Evolutionary conservation across 257 asterid species (phyloP), one percentile per base, ranked within the genome.

Genomic region (Nicotiana undulata): DNA sequence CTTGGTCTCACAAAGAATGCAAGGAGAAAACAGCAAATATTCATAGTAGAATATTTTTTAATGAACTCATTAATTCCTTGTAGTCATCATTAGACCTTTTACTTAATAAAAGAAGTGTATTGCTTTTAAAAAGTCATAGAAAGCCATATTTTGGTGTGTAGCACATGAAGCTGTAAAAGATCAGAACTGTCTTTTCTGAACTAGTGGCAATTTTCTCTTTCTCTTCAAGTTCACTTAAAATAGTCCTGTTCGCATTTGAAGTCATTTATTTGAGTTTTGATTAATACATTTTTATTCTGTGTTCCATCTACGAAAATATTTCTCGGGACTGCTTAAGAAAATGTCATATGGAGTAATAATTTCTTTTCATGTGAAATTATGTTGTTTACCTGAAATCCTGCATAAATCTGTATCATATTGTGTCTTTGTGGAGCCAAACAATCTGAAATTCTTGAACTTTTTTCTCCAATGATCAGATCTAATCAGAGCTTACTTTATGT

Each of bases 401-500:
- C 4, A 46, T 74, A 49, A 32, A 70, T 70, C 58, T 70, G 12
- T 11, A 37, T 9, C 32, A 12, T 40, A 40, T 20, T 24, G 22
- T 44, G 13, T 46, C 22, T 74, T 17, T 55, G 16, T 51, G 65
- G 29, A 28, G n/a, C n/a, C 75, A 58, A 79, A 79, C 26, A 6
- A 20, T 74, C 75, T 52, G 81, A 67, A 80, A 56, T 37, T 63
- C 51, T 49, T 49, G 44, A 24, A 29, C 5, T 15, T 26, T 29
- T 74, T 49, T 49, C 61, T 49, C 79, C 79, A 49, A 79, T 49
- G 29, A 63, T 49, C 65, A 64, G 53, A 72, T 49, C 60, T 46
- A 63, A 58, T 63, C 63, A 65, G 28, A 32, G n/a, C 2, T 70
- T 70, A 31, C 79, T 81, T 82, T 58, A 79, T 84, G 31, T 74